Conservation (phyloP, 768 basidiomycete species). For the Pholiota molesta region DNA sequence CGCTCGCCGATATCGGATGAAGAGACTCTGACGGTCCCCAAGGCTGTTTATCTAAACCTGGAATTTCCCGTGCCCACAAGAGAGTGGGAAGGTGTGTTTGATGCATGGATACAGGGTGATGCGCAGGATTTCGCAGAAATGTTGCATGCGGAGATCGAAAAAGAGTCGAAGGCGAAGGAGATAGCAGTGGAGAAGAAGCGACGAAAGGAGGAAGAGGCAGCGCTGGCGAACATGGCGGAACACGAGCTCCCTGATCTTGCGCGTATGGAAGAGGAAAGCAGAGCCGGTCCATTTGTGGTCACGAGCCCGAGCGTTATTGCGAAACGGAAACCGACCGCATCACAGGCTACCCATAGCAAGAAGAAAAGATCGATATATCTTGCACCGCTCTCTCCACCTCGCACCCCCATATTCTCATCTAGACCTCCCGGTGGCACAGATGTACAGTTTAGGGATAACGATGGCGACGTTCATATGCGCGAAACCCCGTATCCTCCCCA, state of each 20-base stretch:
- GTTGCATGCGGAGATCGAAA: constrained; percentile 59
- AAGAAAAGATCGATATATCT: background rate
- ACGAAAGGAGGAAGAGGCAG: constrained; percentile 53
- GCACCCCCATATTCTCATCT: constrained; percentile 13
- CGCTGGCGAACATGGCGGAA: constrained; percentile 17
- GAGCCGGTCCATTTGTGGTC: background rate
- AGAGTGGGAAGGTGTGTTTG: constrained; percentile 91
- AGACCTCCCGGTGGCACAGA: background rate
- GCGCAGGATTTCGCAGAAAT: constrained; percentile 76
- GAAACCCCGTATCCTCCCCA: background rate
- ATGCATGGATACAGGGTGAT: constrained; percentile 88
- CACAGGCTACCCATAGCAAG: background rate
- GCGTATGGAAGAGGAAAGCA: constrained; percentile 5
- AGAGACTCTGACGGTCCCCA: constrained; percentile 37
- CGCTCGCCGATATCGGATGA: constrained; percentile 48
- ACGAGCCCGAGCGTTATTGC: background rate
- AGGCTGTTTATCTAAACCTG: constrained; percentile 81
- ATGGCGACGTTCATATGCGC: constrained; percentile 2
- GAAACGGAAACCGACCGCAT: constrained; percentile 6
- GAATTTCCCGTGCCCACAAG: constrained; percentile 85
- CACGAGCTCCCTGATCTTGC: constrained; percentile 25
- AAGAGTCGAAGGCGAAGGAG: constrained; percentile 57
- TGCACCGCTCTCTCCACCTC: constrained; percentile 18
- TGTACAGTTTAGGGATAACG: background rate
- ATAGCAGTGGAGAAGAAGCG: constrained; percentile 56